A percentile compares a stretch with the other conserved stretches of the same genome.
Conservation (phyloP, 176 grass and related monocot genomes). For the Bonia amplexicaulis region DNA sequence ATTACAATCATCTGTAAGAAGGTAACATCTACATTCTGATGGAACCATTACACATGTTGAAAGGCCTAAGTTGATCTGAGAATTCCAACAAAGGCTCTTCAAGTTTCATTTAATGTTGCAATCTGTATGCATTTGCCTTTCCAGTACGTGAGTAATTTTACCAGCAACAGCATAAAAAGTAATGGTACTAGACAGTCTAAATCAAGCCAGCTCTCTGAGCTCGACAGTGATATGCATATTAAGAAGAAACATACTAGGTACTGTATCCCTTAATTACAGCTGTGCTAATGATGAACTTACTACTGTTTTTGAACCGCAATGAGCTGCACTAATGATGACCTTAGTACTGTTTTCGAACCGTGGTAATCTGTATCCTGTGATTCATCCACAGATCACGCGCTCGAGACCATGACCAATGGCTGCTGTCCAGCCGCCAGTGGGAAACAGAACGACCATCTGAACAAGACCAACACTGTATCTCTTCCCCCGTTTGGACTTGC, state of each 20-base stretch:
- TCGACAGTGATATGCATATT: constrained; percentile 4
- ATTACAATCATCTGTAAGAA: too few species aligned
- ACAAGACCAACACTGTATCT: constrained; percentile 32
- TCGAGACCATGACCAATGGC: constrained; percentile 22
- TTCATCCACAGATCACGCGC: constrained; percentile 40
- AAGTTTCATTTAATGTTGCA: too few species aligned
- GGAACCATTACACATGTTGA: too few species aligned
- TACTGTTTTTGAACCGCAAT: background rate
- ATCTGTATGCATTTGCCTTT: too few species aligned
- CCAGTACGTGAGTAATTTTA: too few species aligned
- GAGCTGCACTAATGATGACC: background rate
- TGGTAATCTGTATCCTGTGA: constrained; percentile 2
- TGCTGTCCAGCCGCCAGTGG: constrained; percentile 6
- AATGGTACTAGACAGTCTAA: constrained; percentile 14
- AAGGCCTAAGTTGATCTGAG: too few species aligned
- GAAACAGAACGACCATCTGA: constrained; percentile 38
- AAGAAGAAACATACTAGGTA: background rate
- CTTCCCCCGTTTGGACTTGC: constrained; percentile 74
- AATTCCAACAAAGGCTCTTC: too few species aligned
- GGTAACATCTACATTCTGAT: too few species aligned
- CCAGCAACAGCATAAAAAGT: background rate
- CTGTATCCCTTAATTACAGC: background rate
- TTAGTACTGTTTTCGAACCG: background rate
- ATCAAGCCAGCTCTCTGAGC: constrained; percentile 16
- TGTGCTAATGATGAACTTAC: background rate